These are phyloP conservation scores for Cyberlindnera lachancei DNA, from an alignment of 805 yeast species.

Conservation along the genomic window DNA sequence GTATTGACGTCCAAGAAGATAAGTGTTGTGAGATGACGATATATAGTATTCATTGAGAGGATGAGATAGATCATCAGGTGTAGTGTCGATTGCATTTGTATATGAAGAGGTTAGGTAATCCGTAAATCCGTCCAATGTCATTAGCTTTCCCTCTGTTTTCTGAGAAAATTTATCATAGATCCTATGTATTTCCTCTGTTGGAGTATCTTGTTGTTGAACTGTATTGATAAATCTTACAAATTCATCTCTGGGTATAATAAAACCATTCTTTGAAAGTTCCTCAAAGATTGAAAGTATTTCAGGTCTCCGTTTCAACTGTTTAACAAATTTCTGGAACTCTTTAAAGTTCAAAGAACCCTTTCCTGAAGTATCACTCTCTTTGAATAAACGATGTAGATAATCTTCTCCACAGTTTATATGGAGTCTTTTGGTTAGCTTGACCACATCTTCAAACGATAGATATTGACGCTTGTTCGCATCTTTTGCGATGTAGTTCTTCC, in stretches of 20 bases:
- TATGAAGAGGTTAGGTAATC: constrained; percentile 26
- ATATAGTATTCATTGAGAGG: constrained; percentile 85
- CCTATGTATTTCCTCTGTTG: constrained; percentile 23
- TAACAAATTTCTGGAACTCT: constrained; percentile 72
- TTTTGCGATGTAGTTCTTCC: constrained; percentile 43
- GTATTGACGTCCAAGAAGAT: constrained; percentile 78
- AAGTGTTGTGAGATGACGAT: constrained; percentile 93
- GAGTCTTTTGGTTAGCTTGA: constrained; percentile 54
- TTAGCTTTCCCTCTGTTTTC: background rate
- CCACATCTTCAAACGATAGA: constrained; percentile 59
- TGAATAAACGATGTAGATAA: constrained; percentile 43
- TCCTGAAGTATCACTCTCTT: constrained; percentile 40
- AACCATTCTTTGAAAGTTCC: constrained; percentile 18
- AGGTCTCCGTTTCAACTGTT: constrained; percentile 51
- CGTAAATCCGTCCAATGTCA: constrained; percentile 15
- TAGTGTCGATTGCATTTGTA: constrained; percentile 16
- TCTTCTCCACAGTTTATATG: constrained; percentile 64
- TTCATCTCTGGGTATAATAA: constrained; percentile 22
- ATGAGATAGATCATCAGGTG: constrained; percentile 33
- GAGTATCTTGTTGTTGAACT: constrained; percentile 40
- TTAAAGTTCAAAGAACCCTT: constrained; percentile 54
- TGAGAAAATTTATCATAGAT: constrained; percentile 32
- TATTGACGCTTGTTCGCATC: constrained; percentile 29
- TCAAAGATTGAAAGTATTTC: constrained; percentile 54
- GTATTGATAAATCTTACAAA: constrained; percentile 38